These are phyloP conservation scores for Arabidopsis thaliana DNA, from an alignment of 345 rosid species.

Conservation along the genomic window DNA sequence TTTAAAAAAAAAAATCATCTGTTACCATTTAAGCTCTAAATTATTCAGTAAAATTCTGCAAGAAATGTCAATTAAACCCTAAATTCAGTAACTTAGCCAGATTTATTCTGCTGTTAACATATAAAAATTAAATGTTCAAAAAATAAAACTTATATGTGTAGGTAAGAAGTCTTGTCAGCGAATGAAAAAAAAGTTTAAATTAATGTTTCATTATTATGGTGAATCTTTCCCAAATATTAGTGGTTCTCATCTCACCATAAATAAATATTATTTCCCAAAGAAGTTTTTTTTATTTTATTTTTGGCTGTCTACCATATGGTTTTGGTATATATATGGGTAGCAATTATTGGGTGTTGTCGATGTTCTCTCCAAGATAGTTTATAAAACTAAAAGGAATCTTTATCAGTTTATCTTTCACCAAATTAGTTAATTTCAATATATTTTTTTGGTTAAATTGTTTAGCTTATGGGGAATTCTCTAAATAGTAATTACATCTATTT, in stretches of 20 bases:
- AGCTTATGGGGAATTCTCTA: background rate
- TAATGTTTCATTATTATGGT: background rate
- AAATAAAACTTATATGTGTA: background rate
- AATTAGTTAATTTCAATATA: slow-evolving; percentile 3
- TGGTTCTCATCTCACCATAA: slow-evolving; percentile 17
- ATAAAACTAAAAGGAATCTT: slow-evolving; percentile 28
- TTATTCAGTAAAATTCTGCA: too few relatives aligned
- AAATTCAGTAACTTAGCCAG: too few relatives aligned
- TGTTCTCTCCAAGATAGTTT: slow-evolving; percentile 20
- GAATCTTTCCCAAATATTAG: slow-evolving; percentile 20
- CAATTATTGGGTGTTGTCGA: slow-evolving; percentile 35
- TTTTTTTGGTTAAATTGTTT: background rate
- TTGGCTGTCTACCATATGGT: background rate
- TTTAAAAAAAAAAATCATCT: too few relatives aligned
- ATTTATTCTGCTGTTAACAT: too few relatives aligned
- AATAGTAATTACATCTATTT: background rate
- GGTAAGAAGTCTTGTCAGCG: slow-evolving; percentile 22
- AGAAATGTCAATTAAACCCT: too few relatives aligned
- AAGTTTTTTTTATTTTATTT: background rate
- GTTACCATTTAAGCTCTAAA: too few relatives aligned
- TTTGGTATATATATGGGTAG: slow-evolving; percentile 26
- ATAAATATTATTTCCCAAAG: slow-evolving; percentile 7
- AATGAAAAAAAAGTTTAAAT: background rate
- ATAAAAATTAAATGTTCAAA: background rate
- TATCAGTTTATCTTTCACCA: slow-evolving; percentile 3